Evolutionary conservation across 805 yeast species (phyloP), one percentile per base, ranked within the genome.

Genomic region (Metschnikowia hibisci): DNA sequence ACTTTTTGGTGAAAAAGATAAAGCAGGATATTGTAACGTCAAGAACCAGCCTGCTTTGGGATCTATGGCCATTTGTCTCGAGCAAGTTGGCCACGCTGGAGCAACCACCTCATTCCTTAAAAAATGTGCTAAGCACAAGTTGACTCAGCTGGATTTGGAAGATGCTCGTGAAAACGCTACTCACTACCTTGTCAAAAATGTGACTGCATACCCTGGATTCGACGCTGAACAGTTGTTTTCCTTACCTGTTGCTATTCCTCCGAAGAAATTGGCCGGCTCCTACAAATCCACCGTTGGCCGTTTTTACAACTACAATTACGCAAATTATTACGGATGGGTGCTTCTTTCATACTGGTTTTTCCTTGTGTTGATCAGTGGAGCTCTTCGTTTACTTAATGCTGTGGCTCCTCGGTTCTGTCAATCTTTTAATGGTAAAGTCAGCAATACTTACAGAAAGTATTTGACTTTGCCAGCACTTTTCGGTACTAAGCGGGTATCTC

Each of bases 261-360:
- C 54, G 11, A 44, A 40, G 38, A 44, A 37, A 14, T 39, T 64
- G 48, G 44, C 42, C 1, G 61, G 60, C 11, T 65, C 62, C 8
- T 59, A 55, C 46, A 48, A 56, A 43, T 58, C 69, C n/a, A 48
- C 42, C 8, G 43, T 56, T 8, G 62, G 61, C 27, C 60, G 73
- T 40, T 54, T 62, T 40, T 71, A 71, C 22, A 67, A 67, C 54
- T 65, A 64, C 46, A 67, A 67, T 42, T 58, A 60, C 26, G 73
- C 82, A 6, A 50, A 56, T 26, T 63, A 53, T 47, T 65, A 57
- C 43, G 66, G 66, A 3, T 41, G 70, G 27, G 78, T 69, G 3
- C 51, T 71, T 26, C 46, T 79, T 20, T 72, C 75, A 1, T 77
- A 73, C 51, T 77, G 82, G 81, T 71, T 63, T 6, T 42, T 64